These are phyloP conservation scores for Gymnopilus junonius DNA, from an alignment of 768 basidiomycete species.

Conservation along the genomic window DNA sequence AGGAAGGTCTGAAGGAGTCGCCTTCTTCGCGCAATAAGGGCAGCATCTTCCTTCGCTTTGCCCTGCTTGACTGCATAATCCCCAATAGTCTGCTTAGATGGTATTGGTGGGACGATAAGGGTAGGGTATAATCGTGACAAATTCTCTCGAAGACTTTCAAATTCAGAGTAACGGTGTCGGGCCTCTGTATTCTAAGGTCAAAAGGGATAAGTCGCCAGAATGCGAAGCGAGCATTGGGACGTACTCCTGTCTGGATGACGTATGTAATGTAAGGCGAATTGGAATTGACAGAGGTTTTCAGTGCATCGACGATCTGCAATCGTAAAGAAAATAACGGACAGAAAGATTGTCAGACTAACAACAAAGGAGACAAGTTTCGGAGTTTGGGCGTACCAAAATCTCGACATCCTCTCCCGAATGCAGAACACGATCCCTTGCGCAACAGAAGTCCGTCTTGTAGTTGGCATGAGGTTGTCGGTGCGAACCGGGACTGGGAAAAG, in stretches of 20 bases:
- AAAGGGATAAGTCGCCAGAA: conserved; percentile 7
- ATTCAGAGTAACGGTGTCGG: conserved; percentile 94
- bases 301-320: conserved; percentile 86
- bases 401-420: conserved; percentile 85
- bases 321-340: neutral
- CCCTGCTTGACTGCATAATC: conserved; percentile 98
- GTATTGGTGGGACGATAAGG: conserved; percentile 95
- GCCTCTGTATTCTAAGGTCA: conserved; percentile 72
- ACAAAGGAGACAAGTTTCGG: neutral
- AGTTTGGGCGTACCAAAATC: conserved; percentile 62
- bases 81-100: conserved; percentile 92
- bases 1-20: conserved; percentile 96
- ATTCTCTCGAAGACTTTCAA: conserved; percentile 87
- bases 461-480: conserved; percentile 54
- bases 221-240: conserved; percentile 9
- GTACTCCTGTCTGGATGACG: conserved; percentile 86
- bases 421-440: conserved; percentile 71
- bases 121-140: conserved; percentile 93
- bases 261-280: conserved; percentile 93
- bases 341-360: conserved; percentile 1
- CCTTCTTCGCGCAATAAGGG: conserved; percentile 89
- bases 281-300: conserved; percentile 92
- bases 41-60: conserved; percentile 95
- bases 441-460: conserved; percentile 82
- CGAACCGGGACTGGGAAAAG: conserved; percentile 61